A percentile compares a stretch with the other conserved stretches of the same genome.
These are phyloP conservation scores for Rostrohypoxylon terebratum DNA, from an alignment of 495 filamentous ascomycete genomes.

Conservation along the genomic window DNA sequence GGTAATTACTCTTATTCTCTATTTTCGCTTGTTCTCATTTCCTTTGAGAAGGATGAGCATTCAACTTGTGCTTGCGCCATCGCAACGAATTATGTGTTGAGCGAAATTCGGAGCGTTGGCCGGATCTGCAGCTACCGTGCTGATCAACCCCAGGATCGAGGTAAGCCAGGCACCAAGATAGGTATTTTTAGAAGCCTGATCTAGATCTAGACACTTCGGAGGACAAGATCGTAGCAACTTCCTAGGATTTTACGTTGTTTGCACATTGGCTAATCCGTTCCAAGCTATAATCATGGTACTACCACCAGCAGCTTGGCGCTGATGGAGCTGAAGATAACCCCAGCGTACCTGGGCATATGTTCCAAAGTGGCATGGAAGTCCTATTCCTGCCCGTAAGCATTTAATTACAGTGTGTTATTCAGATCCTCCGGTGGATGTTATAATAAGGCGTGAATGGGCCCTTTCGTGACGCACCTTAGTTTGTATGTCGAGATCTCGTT, in stretches of 20 bases:
- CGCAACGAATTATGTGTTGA: background rate
- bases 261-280: constrained; percentile 12
- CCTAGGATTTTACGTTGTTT: background rate
- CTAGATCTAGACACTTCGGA: background rate
- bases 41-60: background rate
- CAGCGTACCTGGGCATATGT: background rate
- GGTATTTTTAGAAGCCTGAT: constrained; percentile 32
- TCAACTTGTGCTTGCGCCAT: background rate
- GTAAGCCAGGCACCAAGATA: constrained; percentile 8
- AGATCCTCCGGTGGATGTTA: background rate
- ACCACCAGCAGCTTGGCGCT: background rate
- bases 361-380: background rate
- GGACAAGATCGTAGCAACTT: background rate
- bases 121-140: constrained; percentile 17
- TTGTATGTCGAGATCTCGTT: background rate
- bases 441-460: constrained; percentile 22
- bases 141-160: constrained; percentile 13
- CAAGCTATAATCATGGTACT: background rate
- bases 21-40: background rate
- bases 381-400: background rate
- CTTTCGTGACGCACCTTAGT: background rate
- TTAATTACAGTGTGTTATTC: background rate
- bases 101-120: constrained; percentile 2
- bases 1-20: background rate
- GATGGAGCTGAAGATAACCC: background rate